Evolutionary conservation across 345 rosid species (phyloP).

Genomic region (Ceriops tagal): DNA sequence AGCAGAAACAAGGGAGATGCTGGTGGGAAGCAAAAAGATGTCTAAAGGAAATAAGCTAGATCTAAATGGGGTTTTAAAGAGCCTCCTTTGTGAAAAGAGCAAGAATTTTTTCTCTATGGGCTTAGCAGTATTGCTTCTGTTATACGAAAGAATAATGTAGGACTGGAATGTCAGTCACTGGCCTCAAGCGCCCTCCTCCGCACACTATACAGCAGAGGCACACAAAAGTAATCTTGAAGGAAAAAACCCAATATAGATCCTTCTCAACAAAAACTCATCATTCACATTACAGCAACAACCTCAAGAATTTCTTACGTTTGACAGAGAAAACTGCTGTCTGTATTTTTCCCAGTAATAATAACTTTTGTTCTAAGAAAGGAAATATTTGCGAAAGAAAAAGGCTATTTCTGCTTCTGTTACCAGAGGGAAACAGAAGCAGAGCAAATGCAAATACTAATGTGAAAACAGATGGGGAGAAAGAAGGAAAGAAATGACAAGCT

Average conservation of each 20-base stretch:
- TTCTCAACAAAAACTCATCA: not conserved
- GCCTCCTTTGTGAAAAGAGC: conserved; percentile 16
- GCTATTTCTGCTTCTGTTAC: conserved; percentile 19
- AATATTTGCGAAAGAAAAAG: not conserved
- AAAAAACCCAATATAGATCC: not conserved
- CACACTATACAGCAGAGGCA: conserved; percentile 7
- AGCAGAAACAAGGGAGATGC: conserved; percentile 1
- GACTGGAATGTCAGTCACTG: conserved; percentile 29
- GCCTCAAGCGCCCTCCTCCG: conserved; percentile 2
- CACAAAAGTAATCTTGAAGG: not conserved
- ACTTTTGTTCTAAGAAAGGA: not conserved
- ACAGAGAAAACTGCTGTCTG: not conserved
- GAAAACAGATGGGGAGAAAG: conserved; percentile 10
- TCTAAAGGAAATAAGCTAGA: conserved; percentile 28
- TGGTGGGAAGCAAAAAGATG: conserved; percentile 8
- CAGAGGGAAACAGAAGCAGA: conserved; percentile 35
- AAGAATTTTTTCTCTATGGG: conserved; percentile 23
- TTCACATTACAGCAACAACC: not conserved
- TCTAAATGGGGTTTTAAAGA: conserved; percentile 20
- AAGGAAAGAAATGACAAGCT: conserved; percentile 11
- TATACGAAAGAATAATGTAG: conserved; percentile 27
- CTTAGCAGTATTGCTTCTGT: conserved; percentile 31
- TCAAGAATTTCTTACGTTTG: not conserved
- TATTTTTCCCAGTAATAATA: not conserved
- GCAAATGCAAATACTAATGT: not conserved